phyloP scores from a whole-genome alignment of 768 basidiomycete genomes.

The Paxillus ammoniavirescens region DNA sequence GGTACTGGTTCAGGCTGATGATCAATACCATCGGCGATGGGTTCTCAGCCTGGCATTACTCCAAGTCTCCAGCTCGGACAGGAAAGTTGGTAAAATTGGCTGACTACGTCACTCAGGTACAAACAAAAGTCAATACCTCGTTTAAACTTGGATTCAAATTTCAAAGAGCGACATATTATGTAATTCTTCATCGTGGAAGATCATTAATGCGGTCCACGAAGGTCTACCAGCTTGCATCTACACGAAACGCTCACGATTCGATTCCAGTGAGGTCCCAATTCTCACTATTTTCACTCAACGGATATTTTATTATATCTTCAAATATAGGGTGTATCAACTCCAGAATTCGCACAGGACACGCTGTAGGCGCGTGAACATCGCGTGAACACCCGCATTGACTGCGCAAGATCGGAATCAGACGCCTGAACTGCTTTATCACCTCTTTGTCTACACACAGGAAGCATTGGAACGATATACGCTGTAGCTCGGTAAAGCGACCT shows the following conservation, averaged over 20 bases:
- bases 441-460: neutral
- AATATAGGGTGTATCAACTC: neutral
- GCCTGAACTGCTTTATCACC: neutral
- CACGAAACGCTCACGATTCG: neutral
- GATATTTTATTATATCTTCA: neutral
- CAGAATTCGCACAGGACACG: conserved; percentile 1
- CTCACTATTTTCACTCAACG: neutral
- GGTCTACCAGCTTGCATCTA: neutral
- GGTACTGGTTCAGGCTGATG: too few relatives aligned
- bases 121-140: too few relatives aligned
- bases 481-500: neutral
- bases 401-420: conserved; percentile 13
- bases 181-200: too few relatives aligned
- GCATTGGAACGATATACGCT: neutral
- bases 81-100: too few relatives aligned
- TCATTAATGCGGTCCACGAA: too few relatives aligned
- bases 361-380: neutral
- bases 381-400: conserved; percentile 10
- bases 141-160: too few relatives aligned
- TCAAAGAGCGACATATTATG: too few relatives aligned
- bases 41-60: too few relatives aligned
- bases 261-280: neutral
- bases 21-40: too few relatives aligned
- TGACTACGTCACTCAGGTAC: too few relatives aligned
- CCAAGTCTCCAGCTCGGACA: too few relatives aligned